A percentile compares a stretch with the other conserved stretches of the same genome.
phyloP scores from a whole-genome alignment of 148 eudicot genomes.

The Dysphania ambrosioides region DNA sequence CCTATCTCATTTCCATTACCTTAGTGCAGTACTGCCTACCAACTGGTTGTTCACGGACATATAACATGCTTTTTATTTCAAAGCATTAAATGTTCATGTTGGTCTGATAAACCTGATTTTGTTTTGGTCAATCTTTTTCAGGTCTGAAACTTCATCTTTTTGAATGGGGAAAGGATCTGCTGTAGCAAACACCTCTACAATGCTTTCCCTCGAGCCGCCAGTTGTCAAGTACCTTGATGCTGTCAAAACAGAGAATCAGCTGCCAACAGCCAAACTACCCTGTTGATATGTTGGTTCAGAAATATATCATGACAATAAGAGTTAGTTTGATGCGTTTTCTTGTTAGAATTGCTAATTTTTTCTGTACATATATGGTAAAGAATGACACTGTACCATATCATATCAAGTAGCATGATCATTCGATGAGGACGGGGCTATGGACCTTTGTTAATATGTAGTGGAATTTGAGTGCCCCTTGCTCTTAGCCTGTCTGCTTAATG shows the following conservation, averaged over 20 bases:
- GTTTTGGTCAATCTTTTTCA: slow-evolving; percentile 8
- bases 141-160: slow-evolving; percentile 20
- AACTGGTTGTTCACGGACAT: neutral
- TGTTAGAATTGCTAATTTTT: slow-evolving; percentile 15
- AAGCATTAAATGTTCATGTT: neutral
- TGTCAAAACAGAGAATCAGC: slow-evolving; percentile 2
- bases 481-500: slow-evolving; percentile 4
- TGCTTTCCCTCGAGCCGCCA: slow-evolving; percentile 2
- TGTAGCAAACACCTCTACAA: slow-evolving; percentile 5
- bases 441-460: slow-evolving; percentile 21
- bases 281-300: slow-evolving; percentile 29
- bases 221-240: slow-evolving; percentile 9
- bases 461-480: slow-evolving; percentile 19
- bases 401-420: slow-evolving; percentile 12
- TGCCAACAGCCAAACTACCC: slow-evolving; percentile 6
- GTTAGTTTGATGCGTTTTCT: slow-evolving; percentile 2
- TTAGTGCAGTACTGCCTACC: too few species aligned
- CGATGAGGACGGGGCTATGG: slow-evolving; percentile 15
- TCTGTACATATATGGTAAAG: slow-evolving; percentile 16
- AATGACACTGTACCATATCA: slow-evolving; percentile 28
- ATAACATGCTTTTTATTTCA: neutral
- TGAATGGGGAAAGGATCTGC: slow-evolving; percentile 13
- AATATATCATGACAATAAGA: slow-evolving; percentile 20
- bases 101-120: neutral
- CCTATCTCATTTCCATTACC: neutral